Evolutionary conservation across 2,329 filamentous ascomycete species (phyloP), one percentile per base, ranked within the genome.

Genomic region (Cladosporium sp.): DNA sequence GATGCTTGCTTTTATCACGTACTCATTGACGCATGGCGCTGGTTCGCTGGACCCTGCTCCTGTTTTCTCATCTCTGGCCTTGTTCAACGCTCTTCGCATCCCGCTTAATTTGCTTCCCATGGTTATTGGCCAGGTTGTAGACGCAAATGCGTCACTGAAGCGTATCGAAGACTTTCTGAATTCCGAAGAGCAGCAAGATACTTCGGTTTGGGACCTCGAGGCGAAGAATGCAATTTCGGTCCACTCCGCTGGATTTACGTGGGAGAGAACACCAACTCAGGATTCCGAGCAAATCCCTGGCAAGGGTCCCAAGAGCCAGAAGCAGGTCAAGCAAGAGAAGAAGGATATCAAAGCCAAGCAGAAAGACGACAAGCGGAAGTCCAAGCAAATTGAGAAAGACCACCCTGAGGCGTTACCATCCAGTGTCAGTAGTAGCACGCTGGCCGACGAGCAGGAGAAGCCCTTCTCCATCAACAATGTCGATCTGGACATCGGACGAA

Each of bases 1-100:
- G 1, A 96, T 97, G 89, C 69, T 97, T 36, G 83, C 92, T 0
- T 97, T 97, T 68, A 92, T 97, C 69, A 92, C 89, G 0, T 84
- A 79, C 59, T 78, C 78, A 1, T 68, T 82, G n/a, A 74, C 80
- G 1, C 75, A 86, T 52, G 85, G 90, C 59, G 68, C 68, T 22
- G 45, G 45, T 12, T 40, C 45, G 22, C 78, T 97, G 15, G 75
- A 81, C 1, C 84, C 93, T 0, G 89, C 90, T 0, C 76, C 84
- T 19, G 80, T 97, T 30, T 97, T 99, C 72, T 96, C 92, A 0
- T 97, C 92, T 0, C 77, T 97, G 12, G 92, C 92, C 0, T 73
- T 97, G 7, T 99, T 97, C 78, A 97, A 97, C 68, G 84, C 87
- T 4, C 78, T 99, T 38, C 84, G 93, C 37, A 82, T 96, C 68